Percentiles rank a stretch among this genome's conserved stretches.
Evolutionary conservation across 306 rosid species (phyloP).

Genomic region (Mucuna pruriens): DNA sequence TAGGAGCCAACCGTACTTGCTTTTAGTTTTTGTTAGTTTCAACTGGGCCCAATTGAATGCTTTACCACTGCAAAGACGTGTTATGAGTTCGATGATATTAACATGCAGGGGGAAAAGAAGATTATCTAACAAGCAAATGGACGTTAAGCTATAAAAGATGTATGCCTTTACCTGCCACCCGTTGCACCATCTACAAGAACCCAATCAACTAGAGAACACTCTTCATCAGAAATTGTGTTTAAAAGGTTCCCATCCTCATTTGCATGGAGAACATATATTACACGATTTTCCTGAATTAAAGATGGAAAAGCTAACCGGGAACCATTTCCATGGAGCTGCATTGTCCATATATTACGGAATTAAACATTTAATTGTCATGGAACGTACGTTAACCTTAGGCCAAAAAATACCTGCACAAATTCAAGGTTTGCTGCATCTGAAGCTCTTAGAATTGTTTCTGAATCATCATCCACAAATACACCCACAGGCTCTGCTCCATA

Average conservation of each 20-base stretch:
- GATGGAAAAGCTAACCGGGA: constrained; percentile 74
- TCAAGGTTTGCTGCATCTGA: constrained; percentile 77
- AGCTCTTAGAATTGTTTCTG: constrained; percentile 70
- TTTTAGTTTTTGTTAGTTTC: constrained; percentile 65
- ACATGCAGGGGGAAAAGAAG: neutral
- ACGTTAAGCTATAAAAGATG: constrained; percentile 13
- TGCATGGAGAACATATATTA: constrained; percentile 89
- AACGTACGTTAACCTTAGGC: neutral
- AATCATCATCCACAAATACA: constrained; percentile 87
- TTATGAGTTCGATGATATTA: constrained; percentile 24
- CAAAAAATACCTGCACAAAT: constrained; percentile 68
- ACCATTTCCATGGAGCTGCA: constrained; percentile 88
- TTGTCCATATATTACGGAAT: constrained; percentile 35
- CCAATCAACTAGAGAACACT: constrained; percentile 80
- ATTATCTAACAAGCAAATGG: neutral
- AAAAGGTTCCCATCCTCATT: constrained; percentile 71
- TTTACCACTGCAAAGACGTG: constrained; percentile 61
- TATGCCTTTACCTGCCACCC: constrained; percentile 75
- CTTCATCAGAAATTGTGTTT: constrained; percentile 66
- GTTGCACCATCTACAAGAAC: constrained; percentile 81
- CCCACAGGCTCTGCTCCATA: constrained; percentile 90
- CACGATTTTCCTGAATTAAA: constrained; percentile 56
- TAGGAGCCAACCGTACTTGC: constrained; percentile 95
- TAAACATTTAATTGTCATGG: constrained; percentile 26
- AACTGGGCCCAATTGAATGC: constrained; percentile 82